Conservation (phyloP, 2,329 filamentous ascomycete species). For the Colletotrichum echinochloae region DNA sequence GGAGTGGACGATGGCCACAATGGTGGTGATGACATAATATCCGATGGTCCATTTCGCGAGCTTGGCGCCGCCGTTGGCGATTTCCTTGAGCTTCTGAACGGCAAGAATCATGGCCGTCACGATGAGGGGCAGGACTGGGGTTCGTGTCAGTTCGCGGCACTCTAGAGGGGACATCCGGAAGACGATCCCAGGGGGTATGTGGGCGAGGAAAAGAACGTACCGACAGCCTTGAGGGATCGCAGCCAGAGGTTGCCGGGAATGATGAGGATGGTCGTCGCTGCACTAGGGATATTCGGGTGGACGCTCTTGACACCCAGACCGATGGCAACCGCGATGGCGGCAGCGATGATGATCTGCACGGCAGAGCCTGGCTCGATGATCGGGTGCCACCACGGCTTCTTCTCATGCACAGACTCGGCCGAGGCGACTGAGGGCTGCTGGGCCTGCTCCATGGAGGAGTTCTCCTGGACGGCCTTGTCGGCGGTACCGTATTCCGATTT, state of each 20-base stretch:
- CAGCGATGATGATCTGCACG: slow-evolving; percentile 62
- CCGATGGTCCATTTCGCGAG: slow-evolving; percentile 62
- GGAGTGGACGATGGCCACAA: slow-evolving; percentile 61
- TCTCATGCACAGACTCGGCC: slow-evolving; percentile 41
- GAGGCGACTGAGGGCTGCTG: slow-evolving; percentile 30
- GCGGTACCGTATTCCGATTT: slow-evolving; percentile 36
- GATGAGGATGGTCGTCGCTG: slow-evolving; percentile 55
- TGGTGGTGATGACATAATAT: slow-evolving; percentile 63
- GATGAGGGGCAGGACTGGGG: slow-evolving; percentile 62
- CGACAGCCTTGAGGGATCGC: slow-evolving; percentile 60
- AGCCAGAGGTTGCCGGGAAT: slow-evolving; percentile 65
- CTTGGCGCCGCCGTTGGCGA: slow-evolving; percentile 56
- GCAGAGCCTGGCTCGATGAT: slow-evolving; percentile 58
- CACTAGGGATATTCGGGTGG: slow-evolving; percentile 56
- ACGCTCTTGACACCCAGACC: slow-evolving; percentile 58
- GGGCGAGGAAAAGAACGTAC: slow-evolving; percentile 47
- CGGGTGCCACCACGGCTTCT: slow-evolving; percentile 52
- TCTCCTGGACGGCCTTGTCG: slow-evolving; percentile 40
- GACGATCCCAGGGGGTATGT: background rate
- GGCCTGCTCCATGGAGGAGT: slow-evolving; percentile 39
- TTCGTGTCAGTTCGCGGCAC: background rate
- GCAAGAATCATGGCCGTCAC: slow-evolving; percentile 64
- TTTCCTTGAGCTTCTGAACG: slow-evolving; percentile 59
- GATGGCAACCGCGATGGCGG: slow-evolving; percentile 61
- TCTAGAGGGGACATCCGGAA: background rate